These are phyloP conservation scores for Daldinia grandis DNA, from an alignment of 495 filamentous ascomycete species.

Conservation along the genomic window DNA sequence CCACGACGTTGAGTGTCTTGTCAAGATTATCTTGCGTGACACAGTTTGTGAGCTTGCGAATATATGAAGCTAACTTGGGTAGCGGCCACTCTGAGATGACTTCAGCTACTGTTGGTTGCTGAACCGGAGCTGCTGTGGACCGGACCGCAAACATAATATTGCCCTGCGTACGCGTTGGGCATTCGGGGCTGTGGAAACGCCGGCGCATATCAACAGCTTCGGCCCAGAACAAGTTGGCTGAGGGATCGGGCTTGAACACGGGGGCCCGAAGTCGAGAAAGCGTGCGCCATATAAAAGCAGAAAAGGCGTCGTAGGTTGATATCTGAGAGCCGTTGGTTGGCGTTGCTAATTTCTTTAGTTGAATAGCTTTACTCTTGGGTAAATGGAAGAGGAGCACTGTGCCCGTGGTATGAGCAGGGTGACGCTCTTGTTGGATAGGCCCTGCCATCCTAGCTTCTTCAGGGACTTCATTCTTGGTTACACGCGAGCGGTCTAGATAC, in stretches of 20 bases:
- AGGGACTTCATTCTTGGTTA: conserved; percentile 38
- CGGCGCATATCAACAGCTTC: conserved; percentile 3
- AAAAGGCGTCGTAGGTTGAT: conserved; percentile 55
- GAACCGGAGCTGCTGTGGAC: background rate
- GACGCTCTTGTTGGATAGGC: conserved; percentile 35
- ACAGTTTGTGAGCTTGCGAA: conserved; percentile 53
- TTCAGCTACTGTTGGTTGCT: conserved; percentile 6
- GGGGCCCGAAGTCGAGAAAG: conserved; percentile 22
- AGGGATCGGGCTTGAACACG: background rate
- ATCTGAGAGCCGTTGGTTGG: conserved; percentile 45
- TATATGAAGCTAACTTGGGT: conserved; percentile 24
- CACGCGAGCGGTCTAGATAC: conserved; percentile 45
- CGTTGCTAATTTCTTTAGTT: conserved; percentile 46
- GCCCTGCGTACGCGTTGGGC: background rate
- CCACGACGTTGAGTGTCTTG: conserved; percentile 41
- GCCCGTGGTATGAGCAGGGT: conserved; percentile 40
- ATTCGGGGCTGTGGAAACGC: background rate
- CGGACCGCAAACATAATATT: conserved; percentile 1
- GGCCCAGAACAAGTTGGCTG: background rate
- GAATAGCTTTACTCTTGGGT: conserved; percentile 51
- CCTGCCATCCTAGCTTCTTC: conserved; percentile 14
- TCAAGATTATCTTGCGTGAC: conserved; percentile 48
- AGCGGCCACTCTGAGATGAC: conserved; percentile 1
- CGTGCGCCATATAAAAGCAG: conserved; percentile 49
- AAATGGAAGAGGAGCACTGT: conserved; percentile 51